Evolutionary conservation across 352 stramenopile species (phyloP).

Genomic region (Elongisporangium undulatum): DNA sequence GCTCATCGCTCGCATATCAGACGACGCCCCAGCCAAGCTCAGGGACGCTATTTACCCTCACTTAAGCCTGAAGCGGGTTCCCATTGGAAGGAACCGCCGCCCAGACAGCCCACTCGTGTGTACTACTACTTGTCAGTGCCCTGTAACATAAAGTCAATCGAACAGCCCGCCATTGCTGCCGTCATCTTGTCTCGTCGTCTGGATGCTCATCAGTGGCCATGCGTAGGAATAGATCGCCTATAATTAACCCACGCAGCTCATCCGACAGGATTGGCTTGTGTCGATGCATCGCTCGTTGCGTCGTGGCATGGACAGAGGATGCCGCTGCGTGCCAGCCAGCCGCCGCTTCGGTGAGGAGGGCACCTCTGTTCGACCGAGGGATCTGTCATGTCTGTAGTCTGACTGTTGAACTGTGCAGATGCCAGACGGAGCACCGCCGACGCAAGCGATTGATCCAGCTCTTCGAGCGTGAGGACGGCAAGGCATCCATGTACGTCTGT

Average conservation of each 20-base stretch:
- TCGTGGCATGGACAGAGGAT: not conserved
- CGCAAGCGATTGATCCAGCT: constrained; percentile 18
- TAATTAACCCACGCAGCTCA: not conserved
- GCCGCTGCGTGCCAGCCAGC: not conserved
- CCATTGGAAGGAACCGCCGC: not conserved
- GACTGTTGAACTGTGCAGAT: constrained; percentile 1
- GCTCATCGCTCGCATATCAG: not conserved
- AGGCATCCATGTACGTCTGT: constrained; percentile 13
- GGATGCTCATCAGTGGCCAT: not conserved
- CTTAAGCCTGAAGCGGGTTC: not conserved
- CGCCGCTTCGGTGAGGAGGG: not conserved
- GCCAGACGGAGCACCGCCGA: constrained; percentile 10
- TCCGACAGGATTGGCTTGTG: not conserved
- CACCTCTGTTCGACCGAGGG: not conserved
- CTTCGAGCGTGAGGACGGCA: constrained; percentile 18
- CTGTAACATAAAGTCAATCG: not conserved
- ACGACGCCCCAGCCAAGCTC: not conserved
- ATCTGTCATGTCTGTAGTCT: not conserved
- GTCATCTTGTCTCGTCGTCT: not conserved
- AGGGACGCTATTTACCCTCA: not conserved
- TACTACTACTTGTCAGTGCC: not conserved
- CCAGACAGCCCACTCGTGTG: not conserved
- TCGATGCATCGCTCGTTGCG: not conserved
- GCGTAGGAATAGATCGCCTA: not conserved
- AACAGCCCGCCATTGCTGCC: not conserved